Evolutionary conservation across 1,284 basidiomycete species (phyloP).

Genomic region (Moesziomyces sp.): DNA sequence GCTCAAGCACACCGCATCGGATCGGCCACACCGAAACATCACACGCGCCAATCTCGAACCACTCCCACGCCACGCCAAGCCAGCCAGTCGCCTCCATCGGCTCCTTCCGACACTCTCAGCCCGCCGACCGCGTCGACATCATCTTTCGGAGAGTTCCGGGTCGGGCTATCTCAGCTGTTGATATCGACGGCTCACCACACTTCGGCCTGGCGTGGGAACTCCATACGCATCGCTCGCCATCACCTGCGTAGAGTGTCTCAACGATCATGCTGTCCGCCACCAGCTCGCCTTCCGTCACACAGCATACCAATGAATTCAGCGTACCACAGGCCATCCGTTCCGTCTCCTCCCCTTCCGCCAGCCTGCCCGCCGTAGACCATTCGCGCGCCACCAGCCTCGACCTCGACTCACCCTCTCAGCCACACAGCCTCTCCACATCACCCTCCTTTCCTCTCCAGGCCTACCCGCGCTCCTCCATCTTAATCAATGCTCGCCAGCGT

Average conservation of each 20-base stretch:
- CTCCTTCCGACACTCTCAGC: too few species aligned
- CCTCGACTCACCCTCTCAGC: constrained; percentile 11
- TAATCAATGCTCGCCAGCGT: constrained; percentile 45
- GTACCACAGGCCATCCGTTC: constrained; percentile 30
- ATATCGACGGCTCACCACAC: too few species aligned
- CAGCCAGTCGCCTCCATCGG: too few species aligned
- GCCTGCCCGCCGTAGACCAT: constrained; percentile 26
- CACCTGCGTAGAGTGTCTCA: too few species aligned
- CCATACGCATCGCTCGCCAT: not conserved
- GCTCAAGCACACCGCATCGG: too few species aligned
- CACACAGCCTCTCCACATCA: constrained; percentile 23
- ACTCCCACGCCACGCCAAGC: too few species aligned
- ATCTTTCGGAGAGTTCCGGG: too few species aligned
- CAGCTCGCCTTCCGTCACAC: constrained; percentile 24
- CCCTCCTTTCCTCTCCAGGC: constrained; percentile 13
- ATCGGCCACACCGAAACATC: too few species aligned
- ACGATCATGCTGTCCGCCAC: constrained; percentile 32
- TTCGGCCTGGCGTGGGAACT: too few species aligned
- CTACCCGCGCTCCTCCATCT: constrained; percentile 45
- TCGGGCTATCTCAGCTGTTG: too few species aligned
- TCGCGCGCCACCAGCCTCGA: constrained; percentile 35
- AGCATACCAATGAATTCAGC: constrained; percentile 28
- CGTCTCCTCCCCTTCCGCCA: constrained; percentile 23
- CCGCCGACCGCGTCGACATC: too few species aligned
- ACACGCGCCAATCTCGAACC: too few species aligned